Base-by-base conservation (phyloP, 352 stramenopile species). In the Blastocystis sp. region DNA sequence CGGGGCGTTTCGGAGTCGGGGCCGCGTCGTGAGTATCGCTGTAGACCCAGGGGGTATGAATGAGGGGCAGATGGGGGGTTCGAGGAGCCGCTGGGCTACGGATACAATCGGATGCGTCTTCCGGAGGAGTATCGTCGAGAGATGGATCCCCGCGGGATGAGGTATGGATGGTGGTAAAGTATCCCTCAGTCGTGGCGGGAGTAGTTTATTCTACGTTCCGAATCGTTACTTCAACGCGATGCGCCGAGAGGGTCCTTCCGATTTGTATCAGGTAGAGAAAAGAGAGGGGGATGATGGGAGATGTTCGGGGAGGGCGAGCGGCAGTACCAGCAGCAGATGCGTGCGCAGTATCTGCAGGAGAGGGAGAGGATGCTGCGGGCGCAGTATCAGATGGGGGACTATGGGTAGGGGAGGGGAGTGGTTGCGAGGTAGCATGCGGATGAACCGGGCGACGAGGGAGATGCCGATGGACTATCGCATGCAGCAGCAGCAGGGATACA, bases 141-240 rank as follows among this genome's bases (percentile, higher is more conserved):
- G 64, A 49, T 76, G 36, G 32, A 53, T 53, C n/a, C 64, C 24
- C 64, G n/a, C 27, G 3, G 18, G 38, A 40, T 36, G n/a, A 0
- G 16, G 21, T 32, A n/a, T 4, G 42, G 16, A 21, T 57, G 32
- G 57, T 4, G 18, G 67, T 0, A 34, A 44, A 11, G 6, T n/a
- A 36, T 57, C 24, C 34, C 46, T 4, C 53, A 40, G 48, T 32
- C 46, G 18, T 32, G 24, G 16, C n/a, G 40, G 34, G 1, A 59
- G 16, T 7, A 7, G 36, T 21, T 3, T 3, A 14, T 6, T 18
- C n/a, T 81, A 81, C n/a, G 49, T 81, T 16, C 69, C 69, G 0
- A 81, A 81, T 42, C 46, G 46, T 4, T 81, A 81, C 34, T 81
- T 81, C 69, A 61, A 81, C 42, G 44, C 34, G 18, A 81, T 81